phyloP scores from a whole-genome alignment of 2,329 filamentous ascomycete species.

The Falciphora oryzae region DNA sequence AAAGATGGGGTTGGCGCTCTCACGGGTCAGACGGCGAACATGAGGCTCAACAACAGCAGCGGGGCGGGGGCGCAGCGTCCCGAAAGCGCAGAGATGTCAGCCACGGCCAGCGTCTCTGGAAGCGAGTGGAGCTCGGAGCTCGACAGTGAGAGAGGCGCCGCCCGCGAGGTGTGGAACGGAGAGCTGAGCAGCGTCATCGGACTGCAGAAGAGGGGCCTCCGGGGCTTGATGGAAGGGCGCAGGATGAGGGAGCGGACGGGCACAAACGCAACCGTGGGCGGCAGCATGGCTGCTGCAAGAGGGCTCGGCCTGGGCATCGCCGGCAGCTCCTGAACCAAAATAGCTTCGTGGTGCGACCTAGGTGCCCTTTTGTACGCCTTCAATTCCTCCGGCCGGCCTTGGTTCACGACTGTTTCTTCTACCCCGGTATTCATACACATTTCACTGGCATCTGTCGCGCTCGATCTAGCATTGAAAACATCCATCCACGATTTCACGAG shows the following conservation, averaged over 20 bases:
- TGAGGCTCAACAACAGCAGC: conserved; percentile 43
- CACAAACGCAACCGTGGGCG: conserved; percentile 22
- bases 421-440: not conserved
- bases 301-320: conserved; percentile 8
- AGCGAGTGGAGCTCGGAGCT: conserved; percentile 53
- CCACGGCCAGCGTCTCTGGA: conserved; percentile 44
- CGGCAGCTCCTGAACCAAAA: not conserved
- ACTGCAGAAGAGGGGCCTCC: conserved; percentile 84
- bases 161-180: conserved; percentile 69
- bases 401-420: not conserved
- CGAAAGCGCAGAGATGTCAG: conserved; percentile 42
- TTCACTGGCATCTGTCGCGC: not conserved
- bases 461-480: not conserved
- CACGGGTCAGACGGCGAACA: conserved; percentile 29
- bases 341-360: not conserved
- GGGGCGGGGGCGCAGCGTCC: conserved; percentile 27
- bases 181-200: conserved; percentile 88
- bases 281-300: not conserved
- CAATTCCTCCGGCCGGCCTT: not conserved
- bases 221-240: conserved; percentile 91
- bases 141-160: conserved; percentile 39
- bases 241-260: conserved; percentile 70
- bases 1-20: conserved; percentile 23
- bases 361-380: not conserved
- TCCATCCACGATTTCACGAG: not conserved